Evolutionary conservation across 2,329 filamentous ascomycete species (phyloP).

Genomic region (Exutisphaerella laricina): DNA sequence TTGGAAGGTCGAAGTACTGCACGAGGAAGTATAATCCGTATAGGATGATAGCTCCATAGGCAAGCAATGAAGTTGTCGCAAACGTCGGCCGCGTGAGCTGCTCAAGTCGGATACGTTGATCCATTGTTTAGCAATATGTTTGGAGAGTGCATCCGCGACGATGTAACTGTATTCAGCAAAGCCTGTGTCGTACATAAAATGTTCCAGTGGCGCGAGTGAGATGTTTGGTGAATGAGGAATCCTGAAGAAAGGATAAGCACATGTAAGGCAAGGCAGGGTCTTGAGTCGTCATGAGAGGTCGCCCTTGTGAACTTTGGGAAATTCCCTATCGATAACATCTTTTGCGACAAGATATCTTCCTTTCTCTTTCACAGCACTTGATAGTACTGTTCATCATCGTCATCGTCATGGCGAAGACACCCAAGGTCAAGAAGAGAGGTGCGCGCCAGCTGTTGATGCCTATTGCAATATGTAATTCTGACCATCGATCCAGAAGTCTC

Average conservation of each 20-base stretch:
- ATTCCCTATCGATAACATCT: too few relatives aligned
- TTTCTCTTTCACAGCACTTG: background rate
- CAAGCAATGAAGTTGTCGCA: slow-evolving; percentile 16
- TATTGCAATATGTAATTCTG: background rate
- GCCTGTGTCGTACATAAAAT: too few relatives aligned
- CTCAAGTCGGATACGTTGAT: slow-evolving; percentile 21
- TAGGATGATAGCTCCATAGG: slow-evolving; percentile 25
- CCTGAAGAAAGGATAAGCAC: too few relatives aligned
- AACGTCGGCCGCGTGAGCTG: slow-evolving; percentile 14
- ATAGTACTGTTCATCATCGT: background rate
- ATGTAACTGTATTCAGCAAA: too few relatives aligned
- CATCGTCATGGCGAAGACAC: slow-evolving; percentile 42
- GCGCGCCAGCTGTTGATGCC: slow-evolving; percentile 5
- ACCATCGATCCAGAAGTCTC: slow-evolving; percentile 49
- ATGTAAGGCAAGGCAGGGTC: background rate
- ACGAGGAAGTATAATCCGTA: slow-evolving; percentile 31
- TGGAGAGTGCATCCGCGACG: slow-evolving; percentile 9
- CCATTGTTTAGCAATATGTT: slow-evolving; percentile 15
- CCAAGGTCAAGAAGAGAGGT: slow-evolving; percentile 44
- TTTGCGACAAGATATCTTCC: too few relatives aligned
- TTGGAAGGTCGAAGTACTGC: slow-evolving; percentile 26
- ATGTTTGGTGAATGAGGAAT: too few relatives aligned
- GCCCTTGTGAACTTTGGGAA: too few relatives aligned
- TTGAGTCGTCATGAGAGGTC: too few relatives aligned
- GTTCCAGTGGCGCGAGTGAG: too few relatives aligned